phyloP scores from a whole-genome alignment of 2,329 filamentous ascomycete genomes.

The Elsinoe arachidis region DNA sequence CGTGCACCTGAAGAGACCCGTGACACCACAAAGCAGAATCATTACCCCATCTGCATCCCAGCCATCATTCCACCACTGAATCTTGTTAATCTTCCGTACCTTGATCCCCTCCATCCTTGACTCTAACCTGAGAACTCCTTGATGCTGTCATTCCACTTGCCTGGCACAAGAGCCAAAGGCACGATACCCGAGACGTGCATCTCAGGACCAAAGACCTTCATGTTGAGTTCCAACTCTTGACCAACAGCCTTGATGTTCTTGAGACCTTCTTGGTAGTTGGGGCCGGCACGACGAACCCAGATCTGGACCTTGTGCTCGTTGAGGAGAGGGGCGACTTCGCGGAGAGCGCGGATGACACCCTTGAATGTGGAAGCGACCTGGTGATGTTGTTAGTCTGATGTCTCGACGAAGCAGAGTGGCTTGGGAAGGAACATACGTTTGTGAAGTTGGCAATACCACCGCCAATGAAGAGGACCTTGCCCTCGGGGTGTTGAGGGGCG shows the following conservation, averaged over 20 bases:
- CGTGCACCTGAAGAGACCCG: background rate
- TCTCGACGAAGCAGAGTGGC: background rate
- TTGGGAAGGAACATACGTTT: conserved; percentile 52
- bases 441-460: conserved; percentile 99
- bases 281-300: conserved; percentile 84
- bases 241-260: conserved; percentile 99
- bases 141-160: conserved; percentile 50
- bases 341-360: conserved; percentile 93
- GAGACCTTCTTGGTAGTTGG: conserved; percentile 99
- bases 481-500: conserved; percentile 71
- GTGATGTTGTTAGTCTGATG: background rate
- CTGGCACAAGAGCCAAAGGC: conserved; percentile 66
- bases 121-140: conserved; percentile 51
- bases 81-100: too few relatives aligned
- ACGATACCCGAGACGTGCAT: conserved; percentile 94
- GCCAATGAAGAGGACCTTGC: conserved; percentile 98
- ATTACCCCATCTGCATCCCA: conserved; percentile 2
- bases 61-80: too few relatives aligned
- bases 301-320: conserved; percentile 97
- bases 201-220: conserved; percentile 79
- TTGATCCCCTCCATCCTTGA: too few relatives aligned
- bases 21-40: background rate
- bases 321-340: conserved; percentile 76
- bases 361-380: conserved; percentile 92
- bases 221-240: conserved; percentile 86